Percentiles rank a stretch among this genome's conserved stretches.
Evolutionary conservation across 163 green algal genomes (phyloP).

Genomic region (Chlamydomonas reinhardtii): DNA sequence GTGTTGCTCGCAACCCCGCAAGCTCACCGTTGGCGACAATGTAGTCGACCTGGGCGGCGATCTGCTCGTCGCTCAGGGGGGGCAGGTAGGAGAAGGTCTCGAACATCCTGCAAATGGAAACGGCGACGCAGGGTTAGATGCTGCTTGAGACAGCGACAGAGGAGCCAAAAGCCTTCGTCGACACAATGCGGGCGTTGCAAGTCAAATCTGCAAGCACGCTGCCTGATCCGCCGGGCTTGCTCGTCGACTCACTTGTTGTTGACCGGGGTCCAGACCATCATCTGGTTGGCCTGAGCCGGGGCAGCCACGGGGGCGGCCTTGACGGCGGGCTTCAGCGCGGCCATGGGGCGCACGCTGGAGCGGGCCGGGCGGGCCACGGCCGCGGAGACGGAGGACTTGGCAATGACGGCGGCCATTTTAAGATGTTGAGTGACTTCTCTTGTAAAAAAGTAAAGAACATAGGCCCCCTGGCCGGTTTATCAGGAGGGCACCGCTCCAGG

Average conservation of each 20-base stretch:
- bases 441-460: background rate
- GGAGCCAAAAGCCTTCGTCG: background rate
- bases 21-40: conserved; percentile 86
- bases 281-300: conserved; percentile 68
- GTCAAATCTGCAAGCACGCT: background rate
- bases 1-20: background rate
- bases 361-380: conserved; percentile 22
- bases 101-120: conserved; percentile 82
- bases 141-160: too few species aligned
- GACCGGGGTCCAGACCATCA: conserved; percentile 81
- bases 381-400: conserved; percentile 48
- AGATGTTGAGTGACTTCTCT: background rate
- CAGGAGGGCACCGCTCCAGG: too few species aligned
- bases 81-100: conserved; percentile 99
- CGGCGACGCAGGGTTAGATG: background rate
- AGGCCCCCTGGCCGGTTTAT: background rate
- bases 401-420: conserved; percentile 61
- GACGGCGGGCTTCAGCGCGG: conserved; percentile 51
- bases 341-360: conserved; percentile 22
- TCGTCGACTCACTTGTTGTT: conserved; percentile 62
- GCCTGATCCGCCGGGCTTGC: too few species aligned
- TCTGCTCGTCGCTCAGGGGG: conserved; percentile 89
- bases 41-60: conserved; percentile 96
- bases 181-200: background rate
- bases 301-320: conserved; percentile 54